Conservation (phyloP, 2,329 filamentous ascomycete genomes). For the Podosphaera fusca region DNA sequence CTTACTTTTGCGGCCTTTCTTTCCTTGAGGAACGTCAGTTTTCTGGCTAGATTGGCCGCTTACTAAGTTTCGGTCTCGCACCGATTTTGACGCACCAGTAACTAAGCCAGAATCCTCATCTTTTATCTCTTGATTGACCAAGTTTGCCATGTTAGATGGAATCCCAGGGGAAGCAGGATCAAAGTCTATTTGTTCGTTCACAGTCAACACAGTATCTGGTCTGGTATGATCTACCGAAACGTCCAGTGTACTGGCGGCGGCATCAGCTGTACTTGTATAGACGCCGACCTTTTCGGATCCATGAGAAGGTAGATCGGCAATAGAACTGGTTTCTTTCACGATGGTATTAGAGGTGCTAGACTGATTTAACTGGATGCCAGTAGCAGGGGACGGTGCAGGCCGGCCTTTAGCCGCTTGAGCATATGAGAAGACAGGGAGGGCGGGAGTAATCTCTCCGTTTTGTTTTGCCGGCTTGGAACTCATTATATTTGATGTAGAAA, state of each 20-base stretch:
- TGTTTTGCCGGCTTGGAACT: constrained; percentile 18
- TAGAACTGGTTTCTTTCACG: constrained; percentile 12
- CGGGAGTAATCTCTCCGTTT: constrained; percentile 14
- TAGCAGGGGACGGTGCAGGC: constrained; percentile 10
- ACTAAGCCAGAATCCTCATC: constrained; percentile 36
- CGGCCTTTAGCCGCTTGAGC: constrained; percentile 84
- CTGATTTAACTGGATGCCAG: constrained; percentile 12
- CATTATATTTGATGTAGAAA: constrained; percentile 17
- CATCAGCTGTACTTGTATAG: constrained; percentile 10
- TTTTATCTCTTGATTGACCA: constrained; percentile 5
- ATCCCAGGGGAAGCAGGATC: constrained; percentile 29
- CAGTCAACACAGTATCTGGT: constrained; percentile 8
- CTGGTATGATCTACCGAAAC: constrained; percentile 5
- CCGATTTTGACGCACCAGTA: constrained; percentile 39
- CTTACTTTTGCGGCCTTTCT: constrained; percentile 16
- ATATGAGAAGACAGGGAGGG: constrained; percentile 56
- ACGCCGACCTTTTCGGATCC: constrained; percentile 11
- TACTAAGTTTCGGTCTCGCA: constrained; percentile 43
- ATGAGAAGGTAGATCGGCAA: constrained; percentile 10
- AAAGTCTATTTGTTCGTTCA: constrained; percentile 15
- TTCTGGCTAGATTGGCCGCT: constrained; percentile 37
- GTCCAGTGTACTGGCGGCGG: constrained; percentile 7
- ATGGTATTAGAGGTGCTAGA: constrained; percentile 13
- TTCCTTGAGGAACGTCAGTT: constrained; percentile 18
- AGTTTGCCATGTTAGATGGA: not conserved